phyloP scores from a whole-genome alignment of 1,284 basidiomycete species.

The Flammula alnicola region DNA sequence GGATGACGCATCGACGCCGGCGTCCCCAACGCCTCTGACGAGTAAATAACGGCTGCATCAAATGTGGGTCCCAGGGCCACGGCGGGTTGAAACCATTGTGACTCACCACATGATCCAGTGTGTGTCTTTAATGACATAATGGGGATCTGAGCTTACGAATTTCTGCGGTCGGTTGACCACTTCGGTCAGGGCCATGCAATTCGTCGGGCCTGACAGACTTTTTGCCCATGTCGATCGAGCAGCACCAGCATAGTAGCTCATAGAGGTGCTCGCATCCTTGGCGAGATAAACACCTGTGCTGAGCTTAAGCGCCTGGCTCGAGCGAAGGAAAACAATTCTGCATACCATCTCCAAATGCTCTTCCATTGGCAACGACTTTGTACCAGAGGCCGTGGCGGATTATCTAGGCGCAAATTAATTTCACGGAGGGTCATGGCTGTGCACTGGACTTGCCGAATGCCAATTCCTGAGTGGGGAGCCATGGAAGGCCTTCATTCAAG shows the following conservation, averaged over 20 bases:
- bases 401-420: slow-evolving; percentile 45
- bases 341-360: slow-evolving; percentile 62
- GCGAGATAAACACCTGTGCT: slow-evolving; percentile 63
- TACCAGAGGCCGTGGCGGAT: slow-evolving; percentile 69
- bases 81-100: too few species aligned
- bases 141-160: slow-evolving; percentile 53
- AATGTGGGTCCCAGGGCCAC: too few species aligned
- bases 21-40: slow-evolving; percentile 41
- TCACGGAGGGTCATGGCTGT: neutral
- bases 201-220: slow-evolving; percentile 45
- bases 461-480: slow-evolving; percentile 63
- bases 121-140: slow-evolving; percentile 61
- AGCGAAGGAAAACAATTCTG: neutral
- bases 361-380: slow-evolving; percentile 52
- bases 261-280: slow-evolving; percentile 55
- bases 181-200: slow-evolving; percentile 63
- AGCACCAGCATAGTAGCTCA: slow-evolving; percentile 44
- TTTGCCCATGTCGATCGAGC: slow-evolving; percentile 48
- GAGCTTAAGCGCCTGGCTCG: neutral
- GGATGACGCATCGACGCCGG: slow-evolving; percentile 3
- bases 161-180: slow-evolving; percentile 57
- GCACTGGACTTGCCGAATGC: slow-evolving; percentile 57
- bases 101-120: slow-evolving; percentile 70
- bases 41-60: slow-evolving; percentile 60
- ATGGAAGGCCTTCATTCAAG: slow-evolving; percentile 58